These are phyloP conservation scores for Chrysosporium keratinophilum DNA, from an alignment of 2,329 filamentous ascomycete genomes.

Conservation along the genomic window DNA sequence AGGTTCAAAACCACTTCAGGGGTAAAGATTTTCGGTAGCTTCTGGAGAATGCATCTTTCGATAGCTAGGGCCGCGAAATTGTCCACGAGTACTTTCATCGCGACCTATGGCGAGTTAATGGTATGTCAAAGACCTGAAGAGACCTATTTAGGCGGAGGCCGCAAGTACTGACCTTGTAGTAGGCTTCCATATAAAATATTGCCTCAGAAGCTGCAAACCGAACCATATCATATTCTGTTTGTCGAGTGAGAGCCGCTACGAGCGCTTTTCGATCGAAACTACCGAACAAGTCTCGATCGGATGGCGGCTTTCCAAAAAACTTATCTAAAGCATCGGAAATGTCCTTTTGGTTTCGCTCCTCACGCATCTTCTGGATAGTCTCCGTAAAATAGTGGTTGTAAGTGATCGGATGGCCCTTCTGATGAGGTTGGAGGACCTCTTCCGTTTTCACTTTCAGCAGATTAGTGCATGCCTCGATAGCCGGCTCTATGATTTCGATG, in stretches of 20 bases:
- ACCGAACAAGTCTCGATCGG: not conserved
- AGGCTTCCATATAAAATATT: constrained; percentile 36
- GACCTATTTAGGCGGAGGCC: not conserved
- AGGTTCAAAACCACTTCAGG: constrained; percentile 11
- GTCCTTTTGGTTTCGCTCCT: not conserved
- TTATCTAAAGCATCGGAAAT: not conserved
- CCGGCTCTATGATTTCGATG: constrained; percentile 31
- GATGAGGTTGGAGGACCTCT: constrained; percentile 39
- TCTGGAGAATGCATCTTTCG: constrained; percentile 20
- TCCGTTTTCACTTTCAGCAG: constrained; percentile 32
- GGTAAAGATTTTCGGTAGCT: constrained; percentile 9
- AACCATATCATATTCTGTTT: constrained; percentile 29
- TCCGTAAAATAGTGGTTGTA: constrained; percentile 32
- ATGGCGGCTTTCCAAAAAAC: not conserved
- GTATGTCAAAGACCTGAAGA: not conserved
- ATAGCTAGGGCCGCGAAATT: constrained; percentile 32
- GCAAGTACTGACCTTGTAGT: constrained; percentile 34
- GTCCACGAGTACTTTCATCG: constrained; percentile 34
- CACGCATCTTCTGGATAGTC: constrained; percentile 20
- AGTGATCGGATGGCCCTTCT: constrained; percentile 33
- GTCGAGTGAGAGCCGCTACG: constrained; percentile 6
- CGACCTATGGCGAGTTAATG: constrained; percentile 34
- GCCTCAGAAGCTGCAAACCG: constrained; percentile 31
- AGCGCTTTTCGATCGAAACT: not conserved
- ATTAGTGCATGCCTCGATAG: constrained; percentile 24